Conservation (phyloP, 2,329 filamentous ascomycete genomes). For the Cyanodermella asteris region DNA sequence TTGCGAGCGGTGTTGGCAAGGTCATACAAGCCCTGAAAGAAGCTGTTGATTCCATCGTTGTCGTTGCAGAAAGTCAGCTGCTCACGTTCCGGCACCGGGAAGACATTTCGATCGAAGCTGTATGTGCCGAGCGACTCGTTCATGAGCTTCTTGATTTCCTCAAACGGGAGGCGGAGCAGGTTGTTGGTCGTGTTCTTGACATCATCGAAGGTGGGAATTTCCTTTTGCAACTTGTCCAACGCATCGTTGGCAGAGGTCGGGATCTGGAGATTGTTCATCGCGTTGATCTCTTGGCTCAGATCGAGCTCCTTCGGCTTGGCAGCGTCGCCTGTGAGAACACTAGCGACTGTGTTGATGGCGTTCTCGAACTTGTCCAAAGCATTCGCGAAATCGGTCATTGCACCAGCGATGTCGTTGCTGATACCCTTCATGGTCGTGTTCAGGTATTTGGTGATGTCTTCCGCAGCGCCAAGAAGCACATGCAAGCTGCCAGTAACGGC, state of each 20-base stretch:
- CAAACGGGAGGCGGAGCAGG: conserved; percentile 58
- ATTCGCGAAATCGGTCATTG: conserved; percentile 27
- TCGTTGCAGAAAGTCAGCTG: conserved; percentile 71
- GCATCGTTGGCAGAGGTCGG: conserved; percentile 45
- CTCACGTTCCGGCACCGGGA: conserved; percentile 69
- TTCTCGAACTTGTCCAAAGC: conserved; percentile 29
- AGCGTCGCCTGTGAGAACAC: conserved; percentile 20
- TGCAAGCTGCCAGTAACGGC: conserved; percentile 60
- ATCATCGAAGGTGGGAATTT: conserved; percentile 63
- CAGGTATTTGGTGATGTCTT: conserved; percentile 37
- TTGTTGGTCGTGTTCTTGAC: conserved; percentile 63
- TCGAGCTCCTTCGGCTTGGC: conserved; percentile 36
- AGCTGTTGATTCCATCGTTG: conserved; percentile 58
- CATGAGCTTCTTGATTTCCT: conserved; percentile 52
- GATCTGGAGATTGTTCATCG: conserved; percentile 49
- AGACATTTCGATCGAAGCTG: conserved; percentile 52
- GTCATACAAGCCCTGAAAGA: conserved; percentile 53
- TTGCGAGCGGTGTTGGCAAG: conserved; percentile 48
- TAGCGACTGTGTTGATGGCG: conserved; percentile 34
- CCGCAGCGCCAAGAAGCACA: conserved; percentile 38
- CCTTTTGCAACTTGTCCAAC: conserved; percentile 49
- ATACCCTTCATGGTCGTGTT: conserved; percentile 30
- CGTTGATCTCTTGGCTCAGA: conserved; percentile 39
- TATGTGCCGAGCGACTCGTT: conserved; percentile 51
- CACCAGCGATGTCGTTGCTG: conserved; percentile 22